Conservation (phyloP, 441 rosid genomes). For the Hura crepitans region DNA sequence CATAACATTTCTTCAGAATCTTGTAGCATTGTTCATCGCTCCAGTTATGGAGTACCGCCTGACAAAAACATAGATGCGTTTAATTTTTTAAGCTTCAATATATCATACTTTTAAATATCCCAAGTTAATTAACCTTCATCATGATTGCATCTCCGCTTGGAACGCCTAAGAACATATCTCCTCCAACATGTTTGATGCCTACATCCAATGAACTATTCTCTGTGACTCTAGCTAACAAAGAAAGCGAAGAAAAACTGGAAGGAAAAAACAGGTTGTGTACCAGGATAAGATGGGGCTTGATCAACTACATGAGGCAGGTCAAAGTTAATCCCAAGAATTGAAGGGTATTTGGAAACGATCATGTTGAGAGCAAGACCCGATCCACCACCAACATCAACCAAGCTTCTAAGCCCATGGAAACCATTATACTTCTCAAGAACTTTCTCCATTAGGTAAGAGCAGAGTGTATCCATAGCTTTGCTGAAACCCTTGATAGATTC, state of each 20-base stretch:
- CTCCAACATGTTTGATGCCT: not conserved
- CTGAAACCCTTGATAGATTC: not conserved
- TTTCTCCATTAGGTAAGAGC: not conserved
- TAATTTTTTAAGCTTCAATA: too few relatives aligned
- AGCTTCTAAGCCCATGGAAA: not conserved
- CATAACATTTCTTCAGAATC: constrained; percentile 39
- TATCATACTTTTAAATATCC: too few relatives aligned
- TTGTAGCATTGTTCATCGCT: constrained; percentile 37
- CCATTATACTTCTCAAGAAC: not conserved
- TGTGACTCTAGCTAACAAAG: not conserved
- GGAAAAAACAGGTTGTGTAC: not conserved
- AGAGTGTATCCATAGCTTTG: not conserved
- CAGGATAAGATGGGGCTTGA: not conserved
- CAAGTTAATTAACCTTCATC: not conserved
- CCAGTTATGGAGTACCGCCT: constrained; percentile 49
- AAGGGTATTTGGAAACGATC: not conserved
- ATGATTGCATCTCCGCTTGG: not conserved
- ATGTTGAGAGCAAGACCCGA: not conserved
- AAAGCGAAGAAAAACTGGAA: not conserved
- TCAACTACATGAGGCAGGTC: not conserved
- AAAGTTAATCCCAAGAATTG: not conserved
- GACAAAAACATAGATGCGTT: too few relatives aligned
- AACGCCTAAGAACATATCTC: not conserved
- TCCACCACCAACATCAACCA: not conserved
- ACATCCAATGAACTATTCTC: not conserved